Evolutionary conservation across 83 land plant species (phyloP).

Genomic region (Diphasiastrum complanatum): DNA sequence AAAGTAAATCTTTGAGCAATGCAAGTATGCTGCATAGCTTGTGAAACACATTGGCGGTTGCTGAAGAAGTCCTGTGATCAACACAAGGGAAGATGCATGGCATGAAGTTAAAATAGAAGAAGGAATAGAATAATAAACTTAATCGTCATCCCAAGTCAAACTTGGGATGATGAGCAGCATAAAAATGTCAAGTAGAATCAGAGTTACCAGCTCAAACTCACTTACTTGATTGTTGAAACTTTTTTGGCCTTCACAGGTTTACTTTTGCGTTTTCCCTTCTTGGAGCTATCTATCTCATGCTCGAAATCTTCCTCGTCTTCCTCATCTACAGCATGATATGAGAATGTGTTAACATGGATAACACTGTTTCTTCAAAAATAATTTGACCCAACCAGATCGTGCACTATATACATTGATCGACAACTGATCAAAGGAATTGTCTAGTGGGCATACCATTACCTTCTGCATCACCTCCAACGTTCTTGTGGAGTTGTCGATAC

Average conservation of each 20-base stretch:
- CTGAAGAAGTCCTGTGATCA: constrained; percentile 56
- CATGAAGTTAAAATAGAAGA: too few relatives aligned
- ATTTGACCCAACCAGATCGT: not conserved
- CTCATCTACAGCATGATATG: constrained; percentile 4
- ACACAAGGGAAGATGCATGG: too few relatives aligned
- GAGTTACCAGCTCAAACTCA: too few relatives aligned
- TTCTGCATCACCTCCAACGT: constrained; percentile 41
- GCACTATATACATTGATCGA: not conserved
- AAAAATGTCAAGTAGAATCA: too few relatives aligned
- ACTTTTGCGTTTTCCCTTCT: constrained; percentile 48
- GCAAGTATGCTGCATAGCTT: constrained; percentile 88
- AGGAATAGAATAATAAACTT: too few relatives aligned
- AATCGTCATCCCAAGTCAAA: too few relatives aligned
- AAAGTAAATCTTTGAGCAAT: constrained; percentile 62
- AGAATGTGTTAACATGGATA: not conserved
- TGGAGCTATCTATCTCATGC: constrained; percentile 40
- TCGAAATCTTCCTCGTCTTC: constrained; percentile 71
- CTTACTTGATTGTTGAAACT: constrained; percentile 23
- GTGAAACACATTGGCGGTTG: constrained; percentile 59
- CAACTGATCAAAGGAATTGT: not conserved
- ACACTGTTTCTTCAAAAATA: not conserved
- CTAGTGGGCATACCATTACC: constrained; percentile 15
- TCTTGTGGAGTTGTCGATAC: constrained; percentile 70
- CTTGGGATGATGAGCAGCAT: too few relatives aligned
- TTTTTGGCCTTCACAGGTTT: constrained; percentile 44